These are phyloP conservation scores for Kokia cookei DNA, from an alignment of 441 rosid genomes.

Conservation along the genomic window DNA sequence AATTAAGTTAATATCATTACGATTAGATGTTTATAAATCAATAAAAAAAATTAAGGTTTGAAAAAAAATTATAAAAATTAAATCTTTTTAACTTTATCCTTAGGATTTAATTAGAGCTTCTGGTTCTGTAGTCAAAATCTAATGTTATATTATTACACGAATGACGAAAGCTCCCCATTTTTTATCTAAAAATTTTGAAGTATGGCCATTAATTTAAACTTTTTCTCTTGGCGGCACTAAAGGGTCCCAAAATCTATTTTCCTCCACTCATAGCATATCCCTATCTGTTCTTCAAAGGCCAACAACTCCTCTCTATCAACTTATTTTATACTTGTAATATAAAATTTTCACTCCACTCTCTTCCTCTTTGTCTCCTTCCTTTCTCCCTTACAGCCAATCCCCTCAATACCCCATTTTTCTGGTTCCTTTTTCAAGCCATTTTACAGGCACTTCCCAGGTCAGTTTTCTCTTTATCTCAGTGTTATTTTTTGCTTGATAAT, in stretches of 20 bases:
- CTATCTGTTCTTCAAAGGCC: constrained; percentile 75
- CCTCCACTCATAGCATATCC: constrained; percentile 67
- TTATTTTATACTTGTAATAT: background rate
- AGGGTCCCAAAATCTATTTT: constrained; percentile 33
- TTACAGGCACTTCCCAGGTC: constrained; percentile 35
- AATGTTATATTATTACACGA: background rate
- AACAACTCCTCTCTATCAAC: constrained; percentile 7
- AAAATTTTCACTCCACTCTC: background rate
- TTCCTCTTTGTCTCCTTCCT: background rate
- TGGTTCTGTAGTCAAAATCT: background rate
- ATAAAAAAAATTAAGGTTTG: too few species aligned
- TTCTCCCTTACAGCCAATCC: constrained; percentile 2
- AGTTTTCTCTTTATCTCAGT: constrained; percentile 4
- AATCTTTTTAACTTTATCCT: too few species aligned
- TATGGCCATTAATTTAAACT: constrained; percentile 6
- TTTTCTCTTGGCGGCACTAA: constrained; percentile 26
- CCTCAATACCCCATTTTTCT: constrained; percentile 28
- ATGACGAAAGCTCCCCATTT: background rate
- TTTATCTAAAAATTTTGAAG: constrained; percentile 23
- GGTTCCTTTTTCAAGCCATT: constrained; percentile 23
- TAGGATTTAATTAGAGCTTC: too few species aligned
- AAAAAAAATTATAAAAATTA: too few species aligned
- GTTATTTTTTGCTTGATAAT: background rate
- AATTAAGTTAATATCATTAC: too few species aligned
- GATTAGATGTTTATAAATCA: too few species aligned